Conservation (phyloP, 768 basidiomycete species). For the Pleurotus tuber-regium region DNA sequence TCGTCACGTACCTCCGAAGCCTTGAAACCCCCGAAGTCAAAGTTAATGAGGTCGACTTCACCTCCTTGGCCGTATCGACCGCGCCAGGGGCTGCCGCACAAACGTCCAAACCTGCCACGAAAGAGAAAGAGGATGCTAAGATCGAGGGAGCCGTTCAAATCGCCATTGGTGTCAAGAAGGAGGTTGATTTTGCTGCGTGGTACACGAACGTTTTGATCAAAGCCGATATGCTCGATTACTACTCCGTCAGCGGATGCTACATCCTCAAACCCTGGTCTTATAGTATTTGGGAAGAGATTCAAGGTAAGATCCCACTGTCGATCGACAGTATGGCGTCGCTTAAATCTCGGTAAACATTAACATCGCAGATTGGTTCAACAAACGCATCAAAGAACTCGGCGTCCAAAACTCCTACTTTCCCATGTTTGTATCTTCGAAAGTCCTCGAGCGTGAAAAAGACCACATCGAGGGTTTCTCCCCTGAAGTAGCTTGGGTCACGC, state of each 20-base stretch:
- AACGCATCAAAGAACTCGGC: slow-evolving; percentile 87
- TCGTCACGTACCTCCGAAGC: slow-evolving; percentile 65
- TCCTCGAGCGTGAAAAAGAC: slow-evolving; percentile 95
- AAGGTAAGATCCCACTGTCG: slow-evolving; percentile 48
- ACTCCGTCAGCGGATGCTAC: slow-evolving; percentile 98
- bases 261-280: slow-evolving; percentile 98
- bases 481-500: slow-evolving; percentile 99
- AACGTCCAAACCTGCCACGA: slow-evolving; percentile 37
- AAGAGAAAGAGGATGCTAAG: slow-evolving; percentile 73
- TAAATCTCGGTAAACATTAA: background rate
- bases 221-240: slow-evolving; percentile 99
- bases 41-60: slow-evolving; percentile 74
- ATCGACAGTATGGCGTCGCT: background rate
- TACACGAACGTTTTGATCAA: slow-evolving; percentile 96
- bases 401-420: slow-evolving; percentile 99
- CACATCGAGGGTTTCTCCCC: slow-evolving; percentile 99
- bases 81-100: slow-evolving; percentile 33
- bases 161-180: slow-evolving; percentile 94
- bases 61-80: slow-evolving; percentile 41
- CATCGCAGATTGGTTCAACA: slow-evolving; percentile 98
- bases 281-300: slow-evolving; percentile 95
- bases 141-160: slow-evolving; percentile 89
- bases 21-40: slow-evolving; percentile 68
- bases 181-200: slow-evolving; percentile 92
- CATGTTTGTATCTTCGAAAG: slow-evolving; percentile 93